Conservation (phyloP, 164 flowering plant species). For the Pachysandra terminalis region DNA sequence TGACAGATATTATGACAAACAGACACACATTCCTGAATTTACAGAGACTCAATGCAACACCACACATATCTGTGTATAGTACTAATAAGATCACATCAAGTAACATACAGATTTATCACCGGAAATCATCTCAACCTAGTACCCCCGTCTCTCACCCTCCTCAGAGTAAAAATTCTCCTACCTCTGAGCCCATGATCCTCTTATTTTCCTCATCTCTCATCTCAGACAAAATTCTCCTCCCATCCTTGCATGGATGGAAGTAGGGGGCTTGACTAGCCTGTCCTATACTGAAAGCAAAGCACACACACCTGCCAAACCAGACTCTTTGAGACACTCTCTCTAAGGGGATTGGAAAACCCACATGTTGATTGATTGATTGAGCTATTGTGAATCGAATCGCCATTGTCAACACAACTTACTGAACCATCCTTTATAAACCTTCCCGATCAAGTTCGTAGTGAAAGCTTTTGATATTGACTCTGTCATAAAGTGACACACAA, state of each 20-base stretch:
- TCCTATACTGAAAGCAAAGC: conserved; percentile 38
- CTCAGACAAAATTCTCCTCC: conserved; percentile 12
- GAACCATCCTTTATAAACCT: conserved; percentile 17
- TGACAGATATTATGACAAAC: conserved; percentile 16
- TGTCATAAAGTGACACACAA: conserved; percentile 21
- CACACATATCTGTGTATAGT: conserved; percentile 22
- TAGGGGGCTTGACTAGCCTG: conserved; percentile 27
- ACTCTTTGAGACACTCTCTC: conserved; percentile 31
- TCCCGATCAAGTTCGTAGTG: conserved; percentile 24
- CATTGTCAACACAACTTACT: conserved; percentile 20
- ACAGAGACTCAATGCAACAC: conserved; percentile 31
- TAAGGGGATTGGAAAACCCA: conserved; percentile 14
- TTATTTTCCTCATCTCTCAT: conserved; percentile 5
- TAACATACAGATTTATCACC: conserved; percentile 28
- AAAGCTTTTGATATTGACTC: conserved; percentile 29
- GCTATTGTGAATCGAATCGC: conserved; percentile 17
- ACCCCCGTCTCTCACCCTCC: conserved; percentile 16
- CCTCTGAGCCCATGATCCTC: background rate
- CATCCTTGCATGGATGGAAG: conserved; percentile 8
- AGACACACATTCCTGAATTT: conserved; percentile 23
- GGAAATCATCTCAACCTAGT: conserved; percentile 18
- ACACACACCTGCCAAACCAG: conserved; percentile 42
- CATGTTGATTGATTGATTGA: conserved; percentile 22
- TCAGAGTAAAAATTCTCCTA: background rate
- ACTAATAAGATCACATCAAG: conserved; percentile 22